These are phyloP conservation scores for Phallus indusiatus DNA, from an alignment of 768 basidiomycete genomes.

Conservation along the genomic window DNA sequence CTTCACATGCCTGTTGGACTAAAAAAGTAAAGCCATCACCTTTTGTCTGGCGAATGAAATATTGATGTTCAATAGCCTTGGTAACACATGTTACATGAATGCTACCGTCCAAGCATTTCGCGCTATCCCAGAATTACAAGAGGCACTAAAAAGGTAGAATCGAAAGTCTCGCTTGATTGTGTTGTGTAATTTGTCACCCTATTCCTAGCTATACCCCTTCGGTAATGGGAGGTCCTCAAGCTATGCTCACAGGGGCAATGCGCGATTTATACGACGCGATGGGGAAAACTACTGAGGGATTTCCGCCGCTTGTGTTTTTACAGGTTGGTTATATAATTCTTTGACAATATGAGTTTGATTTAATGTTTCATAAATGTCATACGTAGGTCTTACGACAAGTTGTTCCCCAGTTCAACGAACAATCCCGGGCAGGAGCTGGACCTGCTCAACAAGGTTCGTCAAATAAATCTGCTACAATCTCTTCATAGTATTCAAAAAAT, in stretches of 20 bases:
- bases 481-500: background rate
- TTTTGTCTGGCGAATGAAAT: background rate
- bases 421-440: constrained; percentile 34
- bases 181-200: background rate
- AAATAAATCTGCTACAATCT: background rate
- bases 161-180: constrained; percentile 5
- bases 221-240: constrained; percentile 16
- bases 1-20: constrained; percentile 76
- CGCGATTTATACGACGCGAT: constrained; percentile 66
- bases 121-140: constrained; percentile 80
- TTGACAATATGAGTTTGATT: background rate
- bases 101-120: constrained; percentile 91
- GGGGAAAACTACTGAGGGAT: constrained; percentile 63
- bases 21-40: constrained; percentile 41
- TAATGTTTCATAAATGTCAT: background rate
- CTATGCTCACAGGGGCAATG: constrained; percentile 39
- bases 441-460: constrained; percentile 72
- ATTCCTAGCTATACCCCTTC: constrained; percentile 18
- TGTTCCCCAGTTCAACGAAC: constrained; percentile 88
- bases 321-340: constrained; percentile 28
- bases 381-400: constrained; percentile 48
- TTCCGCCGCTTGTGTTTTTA: constrained; percentile 65
- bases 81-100: constrained; percentile 98
- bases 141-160: constrained; percentile 55
- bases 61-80: constrained; percentile 36